Conservation (phyloP, 768 basidiomycete genomes). For the Lepiota venenata region DNA sequence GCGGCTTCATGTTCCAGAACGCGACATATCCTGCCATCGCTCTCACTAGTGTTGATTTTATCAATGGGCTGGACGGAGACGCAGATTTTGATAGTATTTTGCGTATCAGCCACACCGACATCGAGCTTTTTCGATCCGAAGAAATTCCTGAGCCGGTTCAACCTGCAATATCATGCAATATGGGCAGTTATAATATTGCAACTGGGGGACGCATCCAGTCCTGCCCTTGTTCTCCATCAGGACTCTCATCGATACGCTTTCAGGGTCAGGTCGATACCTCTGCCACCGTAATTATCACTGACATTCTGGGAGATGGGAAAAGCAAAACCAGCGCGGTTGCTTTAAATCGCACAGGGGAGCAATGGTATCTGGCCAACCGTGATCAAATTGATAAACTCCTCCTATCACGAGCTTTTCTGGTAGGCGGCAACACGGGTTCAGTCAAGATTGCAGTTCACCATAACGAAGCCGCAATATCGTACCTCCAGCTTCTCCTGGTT, state of each 20-base stretch:
- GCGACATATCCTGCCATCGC: neutral
- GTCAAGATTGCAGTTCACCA: no score
- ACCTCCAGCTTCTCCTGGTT: no score
- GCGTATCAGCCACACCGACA: slow-evolving; percentile 3
- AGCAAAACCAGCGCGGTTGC: slow-evolving; percentile 10
- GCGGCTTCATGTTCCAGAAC: no score
- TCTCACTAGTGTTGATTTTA: slow-evolving; percentile 12
- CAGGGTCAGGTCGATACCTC: slow-evolving; percentile 18
- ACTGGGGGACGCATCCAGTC: slow-evolving; percentile 14
- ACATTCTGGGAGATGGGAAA: slow-evolving; percentile 19
- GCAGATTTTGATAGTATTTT: neutral
- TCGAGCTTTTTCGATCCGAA: slow-evolving; percentile 16
- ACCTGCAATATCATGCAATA: slow-evolving; percentile 11
- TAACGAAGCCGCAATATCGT: no score
- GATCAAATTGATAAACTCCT: no score
- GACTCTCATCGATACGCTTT: slow-evolving; percentile 4
- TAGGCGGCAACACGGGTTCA: no score
- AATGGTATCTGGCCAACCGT: no score
- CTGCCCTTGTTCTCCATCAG: slow-evolving; percentile 13
- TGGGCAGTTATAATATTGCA: slow-evolving; percentile 12
- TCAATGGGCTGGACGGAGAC: neutral
- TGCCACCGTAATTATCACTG: slow-evolving; percentile 13
- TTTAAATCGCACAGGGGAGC: slow-evolving; percentile 13
- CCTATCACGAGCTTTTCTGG: no score
- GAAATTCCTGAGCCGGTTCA: slow-evolving; percentile 7